Base-by-base conservation (phyloP, 2,329 filamentous ascomycete species). In the Fusarium nygamai region DNA sequence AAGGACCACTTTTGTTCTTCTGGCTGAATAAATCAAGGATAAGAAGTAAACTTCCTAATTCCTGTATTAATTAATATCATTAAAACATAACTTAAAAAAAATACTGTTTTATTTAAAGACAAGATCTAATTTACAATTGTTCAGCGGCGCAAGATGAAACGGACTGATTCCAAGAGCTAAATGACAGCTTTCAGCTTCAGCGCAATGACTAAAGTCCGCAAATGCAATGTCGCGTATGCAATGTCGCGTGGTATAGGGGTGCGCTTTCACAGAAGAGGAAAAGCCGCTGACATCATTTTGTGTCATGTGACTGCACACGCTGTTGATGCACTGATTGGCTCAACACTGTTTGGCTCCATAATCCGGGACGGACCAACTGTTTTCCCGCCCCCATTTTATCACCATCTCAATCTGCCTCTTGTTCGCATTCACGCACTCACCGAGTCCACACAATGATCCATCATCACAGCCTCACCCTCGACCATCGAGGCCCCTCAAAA, bases 51-150 rank as follows among this genome's bases (percentile, higher is more conserved):
- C 22, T n/a, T 43, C 13, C 14, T 13, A 13, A 20, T 22, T 39
- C 0, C 1, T 22, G 13, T 22, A 3, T 39, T 3, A 0, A 13
- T 8, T 5, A 13, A 13, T 1, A 39, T 0, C 2, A 13, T 6
- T 3, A 0, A 38, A 6, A 20, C 36, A 38, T 0, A 20, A 7
- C 19, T 6, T 6, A 5, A 1, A 3, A 20, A 20, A 0, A 4
- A 12, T 38, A 10, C 19, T 19, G 29, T 29, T 29, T 29, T 29
- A 29, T 29, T 31, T 12, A 31, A 31, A 12, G 31, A 11, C 31
- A 31, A 29, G 29, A 29, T 29, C 29, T 29, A 29, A 29, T 29
- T 31, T 31, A 11, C 31, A 31, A 31, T 31, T 31, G 31, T 31
- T 31, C 13, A 33, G 33, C 33, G 12, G 33, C 33, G 13, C 33